Conservation (phyloP, 148 eudicot species). For the Heliosperma pusillum region DNA sequence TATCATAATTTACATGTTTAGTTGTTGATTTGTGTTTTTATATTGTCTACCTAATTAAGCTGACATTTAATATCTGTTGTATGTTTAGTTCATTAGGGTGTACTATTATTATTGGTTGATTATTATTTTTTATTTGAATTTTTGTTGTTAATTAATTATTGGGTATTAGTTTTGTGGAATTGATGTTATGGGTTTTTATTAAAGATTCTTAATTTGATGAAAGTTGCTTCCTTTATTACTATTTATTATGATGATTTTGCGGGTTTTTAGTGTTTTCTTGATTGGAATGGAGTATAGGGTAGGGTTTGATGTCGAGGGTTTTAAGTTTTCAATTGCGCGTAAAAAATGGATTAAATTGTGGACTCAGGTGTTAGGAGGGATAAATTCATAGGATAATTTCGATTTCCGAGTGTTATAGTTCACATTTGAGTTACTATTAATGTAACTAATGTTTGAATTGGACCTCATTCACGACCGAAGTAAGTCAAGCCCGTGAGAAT, state of each 20-base stretch:
- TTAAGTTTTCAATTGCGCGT: not conserved
- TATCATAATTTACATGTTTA: not conserved
- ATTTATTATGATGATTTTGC: not conserved
- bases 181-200: not conserved
- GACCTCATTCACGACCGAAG: not conserved
- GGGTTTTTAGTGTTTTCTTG: not conserved
- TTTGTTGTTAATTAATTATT: not conserved
- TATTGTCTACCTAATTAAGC: not conserved
- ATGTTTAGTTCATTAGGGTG: not conserved
- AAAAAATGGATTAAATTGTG: not conserved
- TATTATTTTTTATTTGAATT: not conserved
- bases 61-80: not conserved
- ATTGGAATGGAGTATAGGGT: not conserved
- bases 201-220: not conserved
- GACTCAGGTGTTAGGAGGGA: not conserved
- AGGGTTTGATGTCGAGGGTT: not conserved
- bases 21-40: slow-evolving; percentile 1
- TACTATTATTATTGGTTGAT: not conserved
- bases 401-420: not conserved
- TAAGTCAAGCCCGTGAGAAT: too few relatives aligned
- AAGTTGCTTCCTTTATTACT: slow-evolving; percentile 4
- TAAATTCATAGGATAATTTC: not conserved
- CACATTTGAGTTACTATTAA: not conserved
- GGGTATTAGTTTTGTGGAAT: not conserved
- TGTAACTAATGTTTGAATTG: not conserved